Evolutionary conservation across 257 asterid species (phyloP).

Genomic region (Catharanthus roseus): DNA sequence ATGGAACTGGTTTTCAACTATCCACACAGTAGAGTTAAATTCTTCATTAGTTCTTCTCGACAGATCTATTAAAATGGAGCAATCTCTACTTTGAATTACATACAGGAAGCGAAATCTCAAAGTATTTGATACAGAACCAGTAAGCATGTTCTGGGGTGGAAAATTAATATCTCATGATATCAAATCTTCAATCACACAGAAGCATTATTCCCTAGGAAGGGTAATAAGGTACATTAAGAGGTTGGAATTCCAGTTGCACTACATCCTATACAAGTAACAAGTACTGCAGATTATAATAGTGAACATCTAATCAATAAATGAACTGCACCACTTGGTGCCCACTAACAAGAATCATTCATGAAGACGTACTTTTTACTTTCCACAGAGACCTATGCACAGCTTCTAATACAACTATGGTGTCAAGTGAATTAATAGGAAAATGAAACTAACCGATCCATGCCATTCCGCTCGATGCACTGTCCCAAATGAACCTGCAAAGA

Average conservation of each 20-base stretch:
- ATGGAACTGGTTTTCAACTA: neutral
- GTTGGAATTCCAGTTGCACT: neutral
- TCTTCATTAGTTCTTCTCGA: neutral
- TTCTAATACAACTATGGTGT: slow-evolving; percentile 7
- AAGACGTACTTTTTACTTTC: neutral
- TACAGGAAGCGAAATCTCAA: neutral
- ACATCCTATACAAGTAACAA: neutral
- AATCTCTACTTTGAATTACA: neutral
- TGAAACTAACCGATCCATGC: slow-evolving; percentile 88
- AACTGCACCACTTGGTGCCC: neutral
- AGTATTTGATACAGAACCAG: neutral
- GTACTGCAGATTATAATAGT: neutral
- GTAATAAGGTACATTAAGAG: neutral
- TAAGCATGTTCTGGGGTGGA: neutral
- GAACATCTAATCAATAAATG: no score
- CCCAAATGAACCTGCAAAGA: slow-evolving; percentile 82
- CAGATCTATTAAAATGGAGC: neutral
- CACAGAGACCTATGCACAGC: neutral
- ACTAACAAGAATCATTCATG: neutral
- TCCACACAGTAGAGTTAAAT: no score
- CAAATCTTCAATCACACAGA: neutral
- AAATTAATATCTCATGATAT: neutral
- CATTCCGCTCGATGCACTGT: slow-evolving; percentile 99
- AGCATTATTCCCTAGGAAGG: neutral
- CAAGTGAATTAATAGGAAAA: slow-evolving; percentile 15